Conservation (phyloP, 2,329 filamentous ascomycete species). For the Alternaria sp. region DNA sequence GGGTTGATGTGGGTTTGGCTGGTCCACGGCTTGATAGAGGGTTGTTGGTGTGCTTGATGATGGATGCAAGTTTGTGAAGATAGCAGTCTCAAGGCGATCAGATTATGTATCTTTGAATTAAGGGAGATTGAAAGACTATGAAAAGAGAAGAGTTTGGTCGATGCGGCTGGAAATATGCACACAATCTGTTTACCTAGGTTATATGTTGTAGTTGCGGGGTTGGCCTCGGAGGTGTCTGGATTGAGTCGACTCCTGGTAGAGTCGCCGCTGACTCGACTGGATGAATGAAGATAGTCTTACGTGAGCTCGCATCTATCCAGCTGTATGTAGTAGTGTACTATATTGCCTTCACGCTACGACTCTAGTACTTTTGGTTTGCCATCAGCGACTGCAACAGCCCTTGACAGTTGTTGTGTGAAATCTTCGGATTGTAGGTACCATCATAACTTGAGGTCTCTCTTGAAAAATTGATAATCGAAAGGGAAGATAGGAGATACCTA, state of each 20-base stretch:
- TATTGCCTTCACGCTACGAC: not conserved
- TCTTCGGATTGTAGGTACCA: not conserved
- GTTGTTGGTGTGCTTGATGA: not conserved
- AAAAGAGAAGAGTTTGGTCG: not conserved
- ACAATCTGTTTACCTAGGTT: conserved; percentile 22
- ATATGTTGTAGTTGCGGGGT: conserved; percentile 16
- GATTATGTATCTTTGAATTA: too few relatives aligned
- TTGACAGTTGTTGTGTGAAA: not conserved
- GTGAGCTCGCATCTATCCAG: not conserved
- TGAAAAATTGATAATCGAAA: not conserved
- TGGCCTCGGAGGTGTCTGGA: not conserved
- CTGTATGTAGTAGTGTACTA: not conserved
- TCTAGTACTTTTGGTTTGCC: not conserved
- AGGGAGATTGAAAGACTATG: too few relatives aligned
- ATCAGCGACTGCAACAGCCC: not conserved
- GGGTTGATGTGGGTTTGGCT: not conserved
- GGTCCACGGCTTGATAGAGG: too few relatives aligned
- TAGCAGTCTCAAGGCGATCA: too few relatives aligned
- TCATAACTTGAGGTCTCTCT: not conserved
- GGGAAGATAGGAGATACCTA: not conserved
- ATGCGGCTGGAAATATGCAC: not conserved
- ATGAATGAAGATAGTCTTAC: not conserved
- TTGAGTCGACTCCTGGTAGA: not conserved
- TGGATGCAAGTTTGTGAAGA: not conserved
- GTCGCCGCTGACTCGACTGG: conserved; percentile 5